These are phyloP conservation scores for Penicillium freii DNA, from an alignment of 2,329 filamentous ascomycete species.

Conservation along the genomic window DNA sequence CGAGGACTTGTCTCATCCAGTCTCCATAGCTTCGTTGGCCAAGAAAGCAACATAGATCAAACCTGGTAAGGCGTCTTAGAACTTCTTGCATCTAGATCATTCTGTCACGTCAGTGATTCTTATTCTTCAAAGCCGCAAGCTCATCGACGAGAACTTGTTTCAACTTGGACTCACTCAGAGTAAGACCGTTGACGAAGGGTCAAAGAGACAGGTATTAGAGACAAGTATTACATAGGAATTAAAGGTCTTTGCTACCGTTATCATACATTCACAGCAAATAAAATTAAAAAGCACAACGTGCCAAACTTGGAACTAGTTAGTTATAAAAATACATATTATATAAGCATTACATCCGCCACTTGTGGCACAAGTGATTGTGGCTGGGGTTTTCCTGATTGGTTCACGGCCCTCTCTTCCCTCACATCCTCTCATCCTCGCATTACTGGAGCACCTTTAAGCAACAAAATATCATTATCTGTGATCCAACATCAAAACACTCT, in stretches of 20 bases:
- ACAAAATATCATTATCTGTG: not conserved
- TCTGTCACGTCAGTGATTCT: not conserved
- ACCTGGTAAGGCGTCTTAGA: slow-evolving; percentile 22
- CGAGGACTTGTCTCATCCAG: not conserved
- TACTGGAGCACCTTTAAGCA: not conserved
- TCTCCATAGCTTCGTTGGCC: not conserved
- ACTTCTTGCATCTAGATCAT: not conserved
- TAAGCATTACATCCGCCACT: not conserved
- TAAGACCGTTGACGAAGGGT: not conserved
- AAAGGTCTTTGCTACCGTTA: not conserved
- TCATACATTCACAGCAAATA: not conserved
- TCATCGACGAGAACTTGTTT: not conserved
- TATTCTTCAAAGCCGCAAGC: not conserved
- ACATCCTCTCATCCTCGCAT: not conserved
- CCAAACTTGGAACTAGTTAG: not conserved
- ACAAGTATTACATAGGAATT: not conserved
- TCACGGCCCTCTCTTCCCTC: not conserved
- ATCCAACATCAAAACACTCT: not conserved
- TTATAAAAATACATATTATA: not conserved
- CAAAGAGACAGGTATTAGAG: not conserved
- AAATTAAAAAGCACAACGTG: not conserved
- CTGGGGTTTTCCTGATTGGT: slow-evolving; percentile 7
- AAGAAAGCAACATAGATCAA: not conserved
- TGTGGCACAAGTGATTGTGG: not conserved
- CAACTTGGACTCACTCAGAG: not conserved